phyloP scores from a whole-genome alignment of 805 yeast species.

The Candida silvatica region DNA sequence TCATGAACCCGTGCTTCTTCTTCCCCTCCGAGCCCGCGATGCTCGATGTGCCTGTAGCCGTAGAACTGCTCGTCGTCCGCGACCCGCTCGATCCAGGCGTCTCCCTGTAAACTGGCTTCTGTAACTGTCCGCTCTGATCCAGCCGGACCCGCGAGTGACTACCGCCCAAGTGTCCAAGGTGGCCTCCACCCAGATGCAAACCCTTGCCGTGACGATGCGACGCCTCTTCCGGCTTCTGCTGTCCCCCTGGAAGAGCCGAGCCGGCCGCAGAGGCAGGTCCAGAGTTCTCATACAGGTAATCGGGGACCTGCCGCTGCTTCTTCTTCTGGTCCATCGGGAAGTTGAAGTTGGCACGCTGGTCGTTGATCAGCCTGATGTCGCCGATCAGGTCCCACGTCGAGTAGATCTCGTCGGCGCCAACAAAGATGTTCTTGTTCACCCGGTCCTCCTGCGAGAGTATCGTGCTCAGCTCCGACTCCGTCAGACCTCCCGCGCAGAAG shows the following conservation, averaged over 20 bases:
- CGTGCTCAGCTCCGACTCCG: conserved; percentile 72
- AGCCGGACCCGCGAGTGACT: no score
- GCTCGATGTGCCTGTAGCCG: no score
- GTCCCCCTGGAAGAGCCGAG: conserved; percentile 1
- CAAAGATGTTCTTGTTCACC: conserved; percentile 61
- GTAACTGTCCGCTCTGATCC: no score
- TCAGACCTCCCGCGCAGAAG: conserved; percentile 84
- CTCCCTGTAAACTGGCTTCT: no score
- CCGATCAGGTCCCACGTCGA: conserved; percentile 30
- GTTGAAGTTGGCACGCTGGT: conserved; percentile 14
- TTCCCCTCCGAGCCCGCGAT: no score
- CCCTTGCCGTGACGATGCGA: conserved; percentile 2
- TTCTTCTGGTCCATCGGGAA: conserved; percentile 18
- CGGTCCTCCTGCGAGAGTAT: conserved; percentile 59
- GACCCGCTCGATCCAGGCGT: no score
- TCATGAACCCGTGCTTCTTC: no score
- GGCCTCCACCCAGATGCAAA: no score
- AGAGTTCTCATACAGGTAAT: conserved; percentile 13
- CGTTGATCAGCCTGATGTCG: conserved; percentile 22
- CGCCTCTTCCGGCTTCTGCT: background rate
- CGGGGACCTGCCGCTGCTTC: conserved; percentile 13
- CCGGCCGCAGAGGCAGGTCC: background rate
- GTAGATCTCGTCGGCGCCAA: conserved; percentile 74
- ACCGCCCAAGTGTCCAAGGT: no score
- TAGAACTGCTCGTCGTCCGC: no score